These are phyloP conservation scores for Canariomyces notabilis DNA, from an alignment of 2,329 filamentous ascomycete species.

Conservation along the genomic window DNA sequence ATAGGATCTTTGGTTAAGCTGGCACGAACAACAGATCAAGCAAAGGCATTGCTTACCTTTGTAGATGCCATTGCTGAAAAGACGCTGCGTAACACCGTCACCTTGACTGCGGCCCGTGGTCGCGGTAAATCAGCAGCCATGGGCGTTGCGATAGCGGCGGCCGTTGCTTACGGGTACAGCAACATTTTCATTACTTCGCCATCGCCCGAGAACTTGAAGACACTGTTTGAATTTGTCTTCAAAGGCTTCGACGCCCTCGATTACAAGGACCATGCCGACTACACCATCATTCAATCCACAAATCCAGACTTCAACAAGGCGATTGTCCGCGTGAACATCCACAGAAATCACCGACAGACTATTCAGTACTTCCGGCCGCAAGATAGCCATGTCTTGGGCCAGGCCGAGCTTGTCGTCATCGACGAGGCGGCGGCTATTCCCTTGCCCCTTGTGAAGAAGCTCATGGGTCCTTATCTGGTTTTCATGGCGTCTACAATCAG, in stretches of 20 bases:
- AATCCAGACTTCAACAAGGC: conserved; percentile 99
- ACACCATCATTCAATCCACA: conserved; percentile 96
- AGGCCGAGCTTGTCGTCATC: conserved; percentile 92
- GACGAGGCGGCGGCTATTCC: conserved; percentile 97
- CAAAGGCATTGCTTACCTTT: conserved; percentile 93
- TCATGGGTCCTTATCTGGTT: conserved; percentile 94
- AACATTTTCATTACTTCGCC: conserved; percentile 99
- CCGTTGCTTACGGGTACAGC: conserved; percentile 92
- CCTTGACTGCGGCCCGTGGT: conserved; percentile 87
- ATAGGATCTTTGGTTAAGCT: conserved; percentile 79
- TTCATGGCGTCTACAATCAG: conserved; percentile 99
- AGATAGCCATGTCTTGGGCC: conserved; percentile 88
- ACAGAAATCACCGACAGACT: conserved; percentile 90
- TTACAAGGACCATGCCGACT: conserved; percentile 93
- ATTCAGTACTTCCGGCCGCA: conserved; percentile 98
- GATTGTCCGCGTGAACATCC: conserved; percentile 93
- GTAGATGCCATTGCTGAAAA: conserved; percentile 96
- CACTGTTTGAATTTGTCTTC: conserved; percentile 95
- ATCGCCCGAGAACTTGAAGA: conserved; percentile 97
- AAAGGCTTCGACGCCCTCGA: conserved; percentile 94
- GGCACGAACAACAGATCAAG: conserved; percentile 89
- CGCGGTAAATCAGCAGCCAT: conserved; percentile 95
- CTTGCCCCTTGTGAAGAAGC: conserved; percentile 81
- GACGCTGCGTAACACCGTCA: conserved; percentile 87
- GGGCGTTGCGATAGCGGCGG: conserved; percentile 88